phyloP scores from a whole-genome alignment of 1,139 yeast genomes.

The Candida sp. region DNA sequence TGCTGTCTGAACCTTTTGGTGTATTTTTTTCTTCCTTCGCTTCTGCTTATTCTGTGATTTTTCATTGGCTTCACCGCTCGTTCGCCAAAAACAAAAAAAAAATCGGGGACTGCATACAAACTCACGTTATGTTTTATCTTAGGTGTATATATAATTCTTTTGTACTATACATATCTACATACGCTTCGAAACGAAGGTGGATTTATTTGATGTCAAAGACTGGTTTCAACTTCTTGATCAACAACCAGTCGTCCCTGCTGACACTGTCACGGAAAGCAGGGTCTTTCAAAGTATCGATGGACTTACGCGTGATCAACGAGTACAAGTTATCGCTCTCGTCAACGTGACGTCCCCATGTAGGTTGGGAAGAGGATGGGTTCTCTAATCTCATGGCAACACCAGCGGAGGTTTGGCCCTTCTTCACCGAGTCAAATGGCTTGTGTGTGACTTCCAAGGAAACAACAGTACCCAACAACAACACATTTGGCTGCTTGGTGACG shows the following conservation, averaged over 20 bases:
- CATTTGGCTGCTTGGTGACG: slow-evolving; percentile 72
- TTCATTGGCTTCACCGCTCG: slow-evolving; percentile 7
- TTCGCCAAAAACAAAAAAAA: neutral
- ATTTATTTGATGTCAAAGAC: slow-evolving; percentile 70
- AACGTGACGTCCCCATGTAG: slow-evolving; percentile 99
- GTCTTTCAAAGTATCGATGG: slow-evolving; percentile 97
- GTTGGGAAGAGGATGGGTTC: slow-evolving; percentile 90
- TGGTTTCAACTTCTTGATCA: slow-evolving; percentile 87
- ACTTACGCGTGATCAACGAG: slow-evolving; percentile 85
- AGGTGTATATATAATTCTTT: neutral
- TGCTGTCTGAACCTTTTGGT: neutral
- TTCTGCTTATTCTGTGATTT: slow-evolving; percentile 5
- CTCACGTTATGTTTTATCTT: neutral
- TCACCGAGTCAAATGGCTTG: slow-evolving; percentile 75
- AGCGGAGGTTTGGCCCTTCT: slow-evolving; percentile 95
- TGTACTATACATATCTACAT: neutral
- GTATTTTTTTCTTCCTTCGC: neutral
- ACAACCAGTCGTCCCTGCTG: slow-evolving; percentile 93
- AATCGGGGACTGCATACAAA: too few relatives aligned
- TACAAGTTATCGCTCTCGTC: slow-evolving; percentile 90
- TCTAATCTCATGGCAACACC: slow-evolving; percentile 99
- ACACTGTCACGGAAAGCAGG: slow-evolving; percentile 97
- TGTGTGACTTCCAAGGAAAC: slow-evolving; percentile 94
- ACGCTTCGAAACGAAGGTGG: neutral
- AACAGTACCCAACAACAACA: slow-evolving; percentile 83